These are phyloP conservation scores for Linnemannia zychae DNA, from an alignment of 192 early-diverging fungal genomes.

Conservation along the genomic window DNA sequence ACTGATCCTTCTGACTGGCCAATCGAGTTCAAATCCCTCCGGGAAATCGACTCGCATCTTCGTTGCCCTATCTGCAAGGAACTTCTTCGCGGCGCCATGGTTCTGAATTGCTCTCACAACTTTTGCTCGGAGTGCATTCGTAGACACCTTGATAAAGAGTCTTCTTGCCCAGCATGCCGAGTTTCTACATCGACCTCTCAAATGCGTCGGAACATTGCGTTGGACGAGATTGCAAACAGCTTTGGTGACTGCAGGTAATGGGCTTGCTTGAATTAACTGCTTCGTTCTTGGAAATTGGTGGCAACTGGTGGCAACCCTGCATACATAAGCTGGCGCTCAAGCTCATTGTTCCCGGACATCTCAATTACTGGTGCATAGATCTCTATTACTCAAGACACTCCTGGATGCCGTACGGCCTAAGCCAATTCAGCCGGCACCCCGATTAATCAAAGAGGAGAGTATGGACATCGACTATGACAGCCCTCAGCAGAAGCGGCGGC, in stretches of 20 bases:
- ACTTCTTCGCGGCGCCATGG: conserved; percentile 70
- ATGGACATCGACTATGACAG: conserved; percentile 33
- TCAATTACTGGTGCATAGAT: conserved; percentile 2
- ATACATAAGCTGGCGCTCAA: neutral
- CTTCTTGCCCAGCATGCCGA: conserved; percentile 77
- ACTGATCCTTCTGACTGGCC: conserved; percentile 81
- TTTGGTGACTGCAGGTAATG: conserved; percentile 49
- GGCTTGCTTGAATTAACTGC: neutral
- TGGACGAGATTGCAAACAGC: conserved; percentile 48
- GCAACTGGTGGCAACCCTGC: conserved; percentile 22
- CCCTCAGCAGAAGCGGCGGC: conserved; percentile 35
- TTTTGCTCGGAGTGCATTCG: conserved; percentile 86
- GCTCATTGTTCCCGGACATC: neutral
- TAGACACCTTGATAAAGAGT: conserved; percentile 68
- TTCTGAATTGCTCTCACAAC: conserved; percentile 76
- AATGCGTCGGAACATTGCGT: conserved; percentile 32
- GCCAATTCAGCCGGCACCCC: neutral
- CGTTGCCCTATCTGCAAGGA: conserved; percentile 88
- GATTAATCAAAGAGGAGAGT: neutral
- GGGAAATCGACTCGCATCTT: conserved; percentile 74
- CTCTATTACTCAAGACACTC: conserved; percentile 23
- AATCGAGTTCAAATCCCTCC: conserved; percentile 62
- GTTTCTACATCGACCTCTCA: conserved; percentile 43
- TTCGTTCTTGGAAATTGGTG: conserved; percentile 26
- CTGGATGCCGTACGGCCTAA: conserved; percentile 7